Conservation (phyloP, 306 rosid genomes). For the Mimosa bimucronata region DNA sequence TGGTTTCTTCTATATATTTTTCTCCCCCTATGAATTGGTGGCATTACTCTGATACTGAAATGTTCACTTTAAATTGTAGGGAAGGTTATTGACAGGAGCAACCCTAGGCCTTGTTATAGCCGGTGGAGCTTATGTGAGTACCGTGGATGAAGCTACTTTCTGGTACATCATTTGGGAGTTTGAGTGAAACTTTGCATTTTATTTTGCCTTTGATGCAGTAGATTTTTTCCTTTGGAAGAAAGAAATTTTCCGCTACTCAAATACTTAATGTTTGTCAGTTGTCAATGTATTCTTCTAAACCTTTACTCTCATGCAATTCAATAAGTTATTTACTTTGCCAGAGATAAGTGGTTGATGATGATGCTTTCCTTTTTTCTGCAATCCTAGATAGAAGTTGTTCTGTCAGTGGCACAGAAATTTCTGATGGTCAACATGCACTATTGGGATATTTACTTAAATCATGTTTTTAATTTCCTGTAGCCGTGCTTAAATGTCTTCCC, state of each 20-base stretch:
- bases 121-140: conserved; percentile 97
- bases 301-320: conserved; percentile 11
- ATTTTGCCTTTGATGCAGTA: conserved; percentile 22
- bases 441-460: no score
- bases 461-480: not conserved
- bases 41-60: conserved; percentile 30
- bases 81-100: conserved; percentile 82
- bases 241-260: not conserved
- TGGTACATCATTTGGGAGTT: conserved; percentile 70
- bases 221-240: conserved; percentile 21
- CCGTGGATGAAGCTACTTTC: conserved; percentile 99
- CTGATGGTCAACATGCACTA: not conserved
- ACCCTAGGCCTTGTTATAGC: conserved; percentile 82
- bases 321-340: not conserved
- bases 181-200: conserved; percentile 37
- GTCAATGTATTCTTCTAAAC: conserved; percentile 24
- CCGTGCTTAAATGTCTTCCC: not conserved
- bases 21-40: not conserved
- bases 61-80: conserved; percentile 52
- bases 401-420: not conserved
- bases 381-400: conserved; percentile 4
- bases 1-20: not conserved
- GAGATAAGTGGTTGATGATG: conserved; percentile 1
- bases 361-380: not conserved
- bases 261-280: conserved; percentile 10